A percentile compares a stretch with the other conserved stretches of the same genome.
Conservation (phyloP, 345 rosid species). For the Arabidopsis suecica region DNA sequence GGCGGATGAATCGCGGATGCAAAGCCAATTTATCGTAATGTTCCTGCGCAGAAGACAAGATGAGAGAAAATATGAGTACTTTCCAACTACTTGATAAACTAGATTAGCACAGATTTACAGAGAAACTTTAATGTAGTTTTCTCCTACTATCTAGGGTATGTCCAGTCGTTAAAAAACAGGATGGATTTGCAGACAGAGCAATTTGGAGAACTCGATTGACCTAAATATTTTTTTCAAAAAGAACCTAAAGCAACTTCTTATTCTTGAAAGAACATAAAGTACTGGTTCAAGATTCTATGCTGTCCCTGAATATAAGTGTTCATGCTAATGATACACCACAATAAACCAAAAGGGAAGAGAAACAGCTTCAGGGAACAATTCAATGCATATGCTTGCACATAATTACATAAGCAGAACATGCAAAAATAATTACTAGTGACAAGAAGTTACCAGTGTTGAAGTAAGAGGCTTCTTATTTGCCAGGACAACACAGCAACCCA, state of each 20-base stretch:
- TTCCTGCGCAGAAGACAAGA: constrained; percentile 58
- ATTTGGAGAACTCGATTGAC: not conserved
- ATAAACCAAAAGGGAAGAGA: constrained; percentile 1
- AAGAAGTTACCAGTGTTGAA: constrained; percentile 62
- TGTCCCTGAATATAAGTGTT: not conserved
- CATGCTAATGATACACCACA: not conserved
- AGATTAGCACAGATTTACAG: not conserved
- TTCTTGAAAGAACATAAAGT: not conserved
- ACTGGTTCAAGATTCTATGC: not conserved
- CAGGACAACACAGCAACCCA: constrained; percentile 77
- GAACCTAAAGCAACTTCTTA: not conserved
- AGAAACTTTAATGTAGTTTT: not conserved
- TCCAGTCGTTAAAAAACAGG: not conserved
- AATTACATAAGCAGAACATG: not conserved
- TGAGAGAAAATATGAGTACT: constrained; percentile 1
- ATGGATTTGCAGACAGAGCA: not conserved
- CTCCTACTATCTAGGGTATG: not conserved
- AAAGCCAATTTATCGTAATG: constrained; percentile 68
- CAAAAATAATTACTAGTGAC: not conserved
- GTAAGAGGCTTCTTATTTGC: constrained; percentile 98
- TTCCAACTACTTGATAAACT: not conserved
- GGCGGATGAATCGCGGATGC: constrained; percentile 68
- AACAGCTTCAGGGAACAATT: not conserved
- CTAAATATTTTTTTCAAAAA: too few relatives aligned
- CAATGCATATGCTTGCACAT: constrained; percentile 1